phyloP scores from a whole-genome alignment of 169 alveolate species.

The Hammondia hammondi region DNA sequence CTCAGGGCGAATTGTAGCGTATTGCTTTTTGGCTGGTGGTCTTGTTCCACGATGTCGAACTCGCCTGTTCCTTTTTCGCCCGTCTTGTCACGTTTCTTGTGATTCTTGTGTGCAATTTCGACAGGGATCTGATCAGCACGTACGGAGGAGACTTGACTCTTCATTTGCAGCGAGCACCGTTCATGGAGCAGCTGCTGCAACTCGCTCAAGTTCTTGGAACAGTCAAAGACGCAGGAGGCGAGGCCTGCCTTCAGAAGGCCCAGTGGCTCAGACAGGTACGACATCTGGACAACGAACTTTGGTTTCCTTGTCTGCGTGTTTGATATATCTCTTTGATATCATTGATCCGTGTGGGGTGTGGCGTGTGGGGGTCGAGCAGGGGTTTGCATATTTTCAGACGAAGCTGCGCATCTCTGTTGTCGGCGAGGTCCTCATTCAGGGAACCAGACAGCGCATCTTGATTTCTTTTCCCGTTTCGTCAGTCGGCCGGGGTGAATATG shows the following conservation, averaged over 20 bases:
- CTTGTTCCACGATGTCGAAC: neutral
- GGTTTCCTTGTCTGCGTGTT: no score
- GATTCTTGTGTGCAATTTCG: no score
- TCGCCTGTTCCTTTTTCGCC: neutral
- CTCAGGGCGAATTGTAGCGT: neutral
- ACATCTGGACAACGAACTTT: no score
- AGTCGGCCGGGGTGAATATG: no score
- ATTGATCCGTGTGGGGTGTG: no score
- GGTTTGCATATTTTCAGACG: no score
- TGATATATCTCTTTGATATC: no score
- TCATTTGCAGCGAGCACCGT: constrained; percentile 33
- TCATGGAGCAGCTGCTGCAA: constrained; percentile 42
- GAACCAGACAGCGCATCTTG: no score
- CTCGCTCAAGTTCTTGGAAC: constrained; percentile 21
- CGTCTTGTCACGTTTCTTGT: neutral
- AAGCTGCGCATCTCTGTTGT: no score
- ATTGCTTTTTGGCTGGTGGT: neutral
- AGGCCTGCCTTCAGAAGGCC: constrained; percentile 12
- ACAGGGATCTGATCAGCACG: constrained; percentile 6
- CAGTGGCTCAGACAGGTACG: constrained; percentile 31
- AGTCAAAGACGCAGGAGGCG: neutral
- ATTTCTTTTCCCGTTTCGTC: no score
- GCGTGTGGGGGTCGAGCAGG: no score
- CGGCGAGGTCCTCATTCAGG: no score
- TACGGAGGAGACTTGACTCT: constrained; percentile 27